Conservation (phyloP, 208 protist species). For the Acanthamoeba triangularis region DNA sequence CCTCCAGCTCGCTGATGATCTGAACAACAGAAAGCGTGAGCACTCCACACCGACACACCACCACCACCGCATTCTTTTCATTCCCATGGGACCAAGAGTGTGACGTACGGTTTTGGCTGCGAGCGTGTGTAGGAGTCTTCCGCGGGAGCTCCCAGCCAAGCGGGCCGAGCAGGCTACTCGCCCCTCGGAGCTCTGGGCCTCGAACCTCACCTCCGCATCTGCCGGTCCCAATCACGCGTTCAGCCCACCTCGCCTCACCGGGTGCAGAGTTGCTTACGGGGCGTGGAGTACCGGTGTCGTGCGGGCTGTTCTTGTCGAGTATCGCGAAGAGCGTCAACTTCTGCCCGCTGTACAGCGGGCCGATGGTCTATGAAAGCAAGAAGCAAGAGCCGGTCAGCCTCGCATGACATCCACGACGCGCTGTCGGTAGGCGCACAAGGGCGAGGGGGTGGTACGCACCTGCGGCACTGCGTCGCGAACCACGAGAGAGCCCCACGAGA, state of each 20-base stretch:
- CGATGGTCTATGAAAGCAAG: background rate
- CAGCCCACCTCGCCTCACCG: background rate
- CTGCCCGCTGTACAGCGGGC: constrained; percentile 10
- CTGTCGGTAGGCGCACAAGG: background rate
- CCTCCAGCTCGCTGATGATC: background rate
- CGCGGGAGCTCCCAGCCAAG: background rate
- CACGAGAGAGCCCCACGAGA: constrained; percentile 1
- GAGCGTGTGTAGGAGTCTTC: background rate
- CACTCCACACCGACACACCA: background rate
- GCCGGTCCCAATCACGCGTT: background rate
- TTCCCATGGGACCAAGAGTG: background rate
- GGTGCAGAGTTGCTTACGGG: background rate
- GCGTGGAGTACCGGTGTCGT: background rate
- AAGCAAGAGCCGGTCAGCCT: background rate
- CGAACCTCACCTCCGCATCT: background rate
- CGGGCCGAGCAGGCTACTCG: background rate
- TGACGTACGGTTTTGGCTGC: background rate
- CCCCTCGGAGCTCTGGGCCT: background rate
- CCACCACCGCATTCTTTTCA: background rate
- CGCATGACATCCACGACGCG: too few relatives aligned
- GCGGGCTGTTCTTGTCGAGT: constrained; percentile 5
- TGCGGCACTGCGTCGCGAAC: background rate
- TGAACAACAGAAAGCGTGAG: background rate
- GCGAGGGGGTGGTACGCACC: background rate
- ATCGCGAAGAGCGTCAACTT: background rate